Evolutionary conservation across 164 flowering plant species (phyloP).

Genomic region (Santalum album): DNA sequence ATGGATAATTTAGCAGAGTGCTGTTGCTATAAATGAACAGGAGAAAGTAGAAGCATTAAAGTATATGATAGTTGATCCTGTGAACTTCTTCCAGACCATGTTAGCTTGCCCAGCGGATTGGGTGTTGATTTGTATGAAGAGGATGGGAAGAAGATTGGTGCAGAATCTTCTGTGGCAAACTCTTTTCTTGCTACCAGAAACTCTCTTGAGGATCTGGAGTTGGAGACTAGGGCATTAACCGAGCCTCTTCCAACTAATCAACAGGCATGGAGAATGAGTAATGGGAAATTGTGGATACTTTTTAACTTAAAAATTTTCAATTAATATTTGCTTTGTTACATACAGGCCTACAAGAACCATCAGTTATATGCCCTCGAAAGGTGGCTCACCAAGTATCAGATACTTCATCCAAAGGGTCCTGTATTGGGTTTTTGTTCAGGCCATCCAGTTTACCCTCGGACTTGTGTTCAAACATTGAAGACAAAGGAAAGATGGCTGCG

Average conservation of each 20-base stretch:
- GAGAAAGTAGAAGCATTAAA: conserved; percentile 12
- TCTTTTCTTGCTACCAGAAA: conserved; percentile 29
- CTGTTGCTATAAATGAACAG: conserved; percentile 10
- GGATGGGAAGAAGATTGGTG: conserved; percentile 8
- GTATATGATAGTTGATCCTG: neutral
- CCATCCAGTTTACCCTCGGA: conserved; percentile 85
- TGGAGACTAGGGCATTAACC: conserved; percentile 81
- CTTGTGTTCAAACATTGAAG: conserved; percentile 71
- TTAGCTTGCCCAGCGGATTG: conserved; percentile 3
- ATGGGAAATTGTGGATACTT: neutral
- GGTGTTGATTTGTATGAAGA: conserved; percentile 8
- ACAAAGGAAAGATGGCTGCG: conserved; percentile 85
- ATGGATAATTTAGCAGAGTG: conserved; percentile 18
- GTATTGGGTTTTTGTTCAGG: conserved; percentile 81
- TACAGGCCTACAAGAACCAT: conserved; percentile 85
- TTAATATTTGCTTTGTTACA: neutral
- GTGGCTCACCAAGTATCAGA: conserved; percentile 86
- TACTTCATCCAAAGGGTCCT: conserved; percentile 84
- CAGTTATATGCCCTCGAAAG: conserved; percentile 79
- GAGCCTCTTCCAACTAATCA: conserved; percentile 98
- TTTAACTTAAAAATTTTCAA: neutral
- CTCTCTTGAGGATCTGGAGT: conserved; percentile 85
- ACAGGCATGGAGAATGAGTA: conserved; percentile 44
- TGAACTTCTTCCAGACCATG: conserved; percentile 4
- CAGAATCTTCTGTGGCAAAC: conserved; percentile 15